Base-by-base conservation (phyloP, 805 yeast genomes). In the Hanseniaspora lachancei region DNA sequence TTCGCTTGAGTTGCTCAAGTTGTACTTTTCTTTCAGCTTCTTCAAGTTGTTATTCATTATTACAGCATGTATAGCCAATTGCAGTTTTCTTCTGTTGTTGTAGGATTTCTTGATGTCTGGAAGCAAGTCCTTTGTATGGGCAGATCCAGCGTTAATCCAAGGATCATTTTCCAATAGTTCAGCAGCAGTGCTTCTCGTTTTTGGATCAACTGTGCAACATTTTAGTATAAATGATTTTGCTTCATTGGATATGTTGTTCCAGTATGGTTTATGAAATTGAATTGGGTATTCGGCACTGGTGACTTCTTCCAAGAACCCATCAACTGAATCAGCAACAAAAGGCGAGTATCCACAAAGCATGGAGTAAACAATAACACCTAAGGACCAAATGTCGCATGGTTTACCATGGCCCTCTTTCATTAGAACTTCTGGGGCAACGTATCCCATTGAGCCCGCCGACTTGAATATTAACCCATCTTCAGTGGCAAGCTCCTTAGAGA, bases 381-480 rank as follows among this genome's bases (percentile, higher is more conserved):
- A 66, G 1, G 95, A 85, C 98, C 98, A 91, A 55, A 91, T 78
- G 67, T 91, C 98, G 70, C 96, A 91, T 1, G 96, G 91, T 63
- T 86, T 87, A 41, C 96, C 95, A 69, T 91, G 97, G 9, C 96
- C 97, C 41, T 75, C 73, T 16, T 85, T 81, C 43, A 81, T 70
- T 40, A 91, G 76, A 8, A 91, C 89, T 65, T 91, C 98, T 0
- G 98, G 98, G 0, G 97, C 97, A 36, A 95, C 96, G 67, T 91
- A 91, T 1, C 98, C 97, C 69, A 87, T 82, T 0, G 96, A 86
- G 1, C 97, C 97, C 0, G 96, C 95, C 43, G 86, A 82, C 23
- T 83, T 73, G 35, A 76, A 80, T 58, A 87, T 72, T 58, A 78
- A 71, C 56, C 84, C 87, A 61, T 80, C 77, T 3, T 79, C 75